A percentile compares a stretch with the other conserved stretches of the same genome.
Evolutionary conservation across 805 yeast species (phyloP).

Genomic region (Pichia ethanolica): DNA sequence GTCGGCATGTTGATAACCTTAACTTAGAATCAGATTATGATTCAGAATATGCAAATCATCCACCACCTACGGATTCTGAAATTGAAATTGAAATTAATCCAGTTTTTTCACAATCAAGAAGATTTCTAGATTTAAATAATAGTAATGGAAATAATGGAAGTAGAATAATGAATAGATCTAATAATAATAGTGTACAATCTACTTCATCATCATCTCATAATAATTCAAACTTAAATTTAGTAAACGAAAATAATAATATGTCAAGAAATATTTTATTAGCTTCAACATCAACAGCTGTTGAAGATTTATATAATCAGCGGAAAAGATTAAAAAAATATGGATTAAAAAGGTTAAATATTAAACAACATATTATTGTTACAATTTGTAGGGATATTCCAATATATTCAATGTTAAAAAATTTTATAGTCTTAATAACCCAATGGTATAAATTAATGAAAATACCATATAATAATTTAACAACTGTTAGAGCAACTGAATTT

Average conservation of each 20-base stretch:
- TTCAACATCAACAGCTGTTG: slow-evolving; percentile 21
- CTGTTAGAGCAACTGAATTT: slow-evolving; percentile 70
- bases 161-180: neutral
- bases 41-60: slow-evolving; percentile 33
- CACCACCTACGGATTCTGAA: slow-evolving; percentile 33
- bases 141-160: neutral
- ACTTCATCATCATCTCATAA: neutral
- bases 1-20: slow-evolving; percentile 1
- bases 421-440: slow-evolving; percentile 20
- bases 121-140: neutral
- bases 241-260: neutral
- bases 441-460: slow-evolving; percentile 21
- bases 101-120: neutral
- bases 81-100: slow-evolving; percentile 16
- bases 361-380: slow-evolving; percentile 69
- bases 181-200: neutral
- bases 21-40: slow-evolving; percentile 13
- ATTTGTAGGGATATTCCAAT: slow-evolving; percentile 74
- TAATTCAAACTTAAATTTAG: neutral
- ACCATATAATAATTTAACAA: slow-evolving; percentile 29
- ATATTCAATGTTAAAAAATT: slow-evolving; percentile 22
- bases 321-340: slow-evolving; percentile 51
- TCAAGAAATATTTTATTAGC: slow-evolving; percentile 15
- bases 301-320: slow-evolving; percentile 22
- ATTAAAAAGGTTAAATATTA: slow-evolving; percentile 61